These are phyloP conservation scores for Tuber borchii DNA, from an alignment of 495 filamentous ascomycete species.

Conservation along the genomic window DNA sequence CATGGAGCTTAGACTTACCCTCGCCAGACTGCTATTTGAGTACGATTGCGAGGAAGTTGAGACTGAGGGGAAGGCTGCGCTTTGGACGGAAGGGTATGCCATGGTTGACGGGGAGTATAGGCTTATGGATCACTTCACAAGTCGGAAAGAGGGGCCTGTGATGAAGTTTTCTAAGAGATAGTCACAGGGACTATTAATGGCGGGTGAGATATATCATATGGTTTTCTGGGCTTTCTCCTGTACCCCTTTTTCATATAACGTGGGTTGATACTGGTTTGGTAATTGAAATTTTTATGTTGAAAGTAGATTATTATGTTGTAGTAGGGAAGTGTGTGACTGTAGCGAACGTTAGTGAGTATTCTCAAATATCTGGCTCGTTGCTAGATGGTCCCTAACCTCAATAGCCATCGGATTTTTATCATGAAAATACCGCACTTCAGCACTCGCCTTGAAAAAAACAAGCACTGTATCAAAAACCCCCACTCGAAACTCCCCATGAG, in stretches of 20 bases:
- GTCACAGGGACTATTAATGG: background rate
- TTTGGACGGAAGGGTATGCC: slow-evolving; percentile 35
- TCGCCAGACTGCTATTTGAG: slow-evolving; percentile 48
- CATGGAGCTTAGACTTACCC: slow-evolving; percentile 51
- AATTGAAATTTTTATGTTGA: background rate
- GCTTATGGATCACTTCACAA: slow-evolving; percentile 41
- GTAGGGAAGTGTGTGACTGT: too few species aligned
- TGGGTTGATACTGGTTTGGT: background rate
- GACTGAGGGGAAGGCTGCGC: slow-evolving; percentile 34
- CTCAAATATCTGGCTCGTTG: too few species aligned
- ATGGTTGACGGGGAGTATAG: slow-evolving; percentile 31
- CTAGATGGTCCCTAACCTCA: too few species aligned
- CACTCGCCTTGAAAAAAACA: too few species aligned
- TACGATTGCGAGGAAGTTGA: slow-evolving; percentile 27
- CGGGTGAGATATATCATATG: background rate
- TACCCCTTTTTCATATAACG: background rate
- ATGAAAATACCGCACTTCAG: too few species aligned
- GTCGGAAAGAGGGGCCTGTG: slow-evolving; percentile 39
- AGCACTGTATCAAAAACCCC: too few species aligned
- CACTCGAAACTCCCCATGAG: too few species aligned
- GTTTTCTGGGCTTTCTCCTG: background rate
- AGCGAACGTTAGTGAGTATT: too few species aligned
- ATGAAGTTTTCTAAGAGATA: slow-evolving; percentile 27
- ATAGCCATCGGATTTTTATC: too few species aligned
- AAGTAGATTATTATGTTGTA: too few species aligned